These are phyloP conservation scores for Zoysia matrella DNA, from an alignment of 202 grass and related monocot species.

Conservation along the genomic window DNA sequence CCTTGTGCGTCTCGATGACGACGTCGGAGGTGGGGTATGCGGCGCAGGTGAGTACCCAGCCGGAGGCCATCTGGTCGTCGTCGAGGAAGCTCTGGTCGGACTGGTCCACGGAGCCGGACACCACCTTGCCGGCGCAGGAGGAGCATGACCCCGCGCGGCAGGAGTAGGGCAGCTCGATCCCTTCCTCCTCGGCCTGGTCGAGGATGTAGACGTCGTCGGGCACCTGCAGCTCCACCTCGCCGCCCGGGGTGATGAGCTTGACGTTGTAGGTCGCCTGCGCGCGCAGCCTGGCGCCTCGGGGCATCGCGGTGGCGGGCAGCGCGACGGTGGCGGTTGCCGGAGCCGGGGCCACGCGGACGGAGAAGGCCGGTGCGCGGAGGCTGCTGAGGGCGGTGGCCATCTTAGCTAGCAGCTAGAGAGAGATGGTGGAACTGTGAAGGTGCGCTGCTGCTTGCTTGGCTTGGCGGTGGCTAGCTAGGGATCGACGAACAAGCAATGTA, in stretches of 20 bases:
- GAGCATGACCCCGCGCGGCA: conserved; percentile 86
- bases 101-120: conserved; percentile 72
- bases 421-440: too few species aligned
- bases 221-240: conserved; percentile 61
- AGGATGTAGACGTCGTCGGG: conserved; percentile 78
- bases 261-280: conserved; percentile 69
- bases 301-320: background rate
- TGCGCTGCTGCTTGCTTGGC: background rate
- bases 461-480: background rate
- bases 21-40: conserved; percentile 78
- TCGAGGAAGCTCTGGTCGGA: conserved; percentile 81
- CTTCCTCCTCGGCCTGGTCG: conserved; percentile 73
- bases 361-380: conserved; percentile 44
- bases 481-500: background rate
- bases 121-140: conserved; percentile 79
- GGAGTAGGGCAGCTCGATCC: conserved; percentile 83
- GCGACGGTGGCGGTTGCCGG: conserved; percentile 15
- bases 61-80: conserved; percentile 62
- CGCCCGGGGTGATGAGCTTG: conserved; percentile 70
- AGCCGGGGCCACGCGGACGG: conserved; percentile 23
- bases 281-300: conserved; percentile 36
- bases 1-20: conserved; percentile 94
- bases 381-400: conserved; percentile 63
- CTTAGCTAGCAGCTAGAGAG: background rate
- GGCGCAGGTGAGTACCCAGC: conserved; percentile 80